Evolutionary conservation across 306 rosid genomes (phyloP).

Genomic region (Fragaria iinumae): DNA sequence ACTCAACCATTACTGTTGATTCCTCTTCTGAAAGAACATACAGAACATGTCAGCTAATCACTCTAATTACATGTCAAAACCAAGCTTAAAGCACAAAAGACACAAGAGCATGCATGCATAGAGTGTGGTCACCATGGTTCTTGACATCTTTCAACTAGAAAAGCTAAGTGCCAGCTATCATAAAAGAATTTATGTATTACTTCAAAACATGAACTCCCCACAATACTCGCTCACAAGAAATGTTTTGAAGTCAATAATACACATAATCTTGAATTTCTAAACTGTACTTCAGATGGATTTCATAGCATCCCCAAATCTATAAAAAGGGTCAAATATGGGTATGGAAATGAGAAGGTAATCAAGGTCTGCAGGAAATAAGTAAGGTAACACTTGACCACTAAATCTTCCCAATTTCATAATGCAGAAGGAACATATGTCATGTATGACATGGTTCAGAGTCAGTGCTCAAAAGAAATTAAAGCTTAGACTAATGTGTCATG

Average conservation of each 20-base stretch:
- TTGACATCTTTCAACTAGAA: not conserved
- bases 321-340: not conserved
- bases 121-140: not conserved
- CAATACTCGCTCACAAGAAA: not conserved
- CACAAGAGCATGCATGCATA: not conserved
- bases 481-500: not conserved
- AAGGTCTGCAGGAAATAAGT: not conserved
- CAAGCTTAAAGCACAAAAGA: slow-evolving; percentile 11
- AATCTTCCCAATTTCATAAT: not conserved
- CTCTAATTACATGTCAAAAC: slow-evolving; percentile 20
- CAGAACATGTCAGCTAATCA: slow-evolving; percentile 27
- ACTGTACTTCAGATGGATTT: not conserved
- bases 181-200: not conserved
- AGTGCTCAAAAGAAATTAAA: not conserved
- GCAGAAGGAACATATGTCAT: not conserved
- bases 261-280: not conserved
- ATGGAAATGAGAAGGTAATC: not conserved
- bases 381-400: not conserved
- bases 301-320: not conserved
- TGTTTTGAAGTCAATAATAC: not conserved
- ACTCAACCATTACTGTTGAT: slow-evolving; percentile 73
- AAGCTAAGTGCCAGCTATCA: not conserved
- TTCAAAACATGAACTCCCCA: not conserved
- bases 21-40: slow-evolving; percentile 49
- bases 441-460: not conserved